Percentiles rank a stretch among this genome's conserved stretches.
These are phyloP conservation scores for Postia placenta DNA, from an alignment of 768 basidiomycete genomes.

Conservation along the genomic window DNA sequence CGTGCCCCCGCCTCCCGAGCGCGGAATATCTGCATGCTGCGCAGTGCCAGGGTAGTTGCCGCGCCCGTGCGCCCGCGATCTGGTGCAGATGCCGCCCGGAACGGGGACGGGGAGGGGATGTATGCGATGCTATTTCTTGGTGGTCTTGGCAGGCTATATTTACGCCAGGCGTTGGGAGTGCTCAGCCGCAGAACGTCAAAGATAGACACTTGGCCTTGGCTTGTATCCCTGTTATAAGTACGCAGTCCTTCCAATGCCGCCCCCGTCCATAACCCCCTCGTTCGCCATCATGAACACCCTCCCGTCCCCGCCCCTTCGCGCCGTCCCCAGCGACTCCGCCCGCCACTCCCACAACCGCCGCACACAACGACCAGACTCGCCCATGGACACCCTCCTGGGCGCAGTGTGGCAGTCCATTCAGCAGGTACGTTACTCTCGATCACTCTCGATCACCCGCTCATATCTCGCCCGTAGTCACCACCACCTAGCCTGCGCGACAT, in stretches of 20 bases:
- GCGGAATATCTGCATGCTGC: not conserved
- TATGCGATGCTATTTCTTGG: constrained; percentile 17
- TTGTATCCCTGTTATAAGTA: constrained; percentile 2
- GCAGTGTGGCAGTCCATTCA: constrained; percentile 42
- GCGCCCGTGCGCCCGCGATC: too few relatives aligned
- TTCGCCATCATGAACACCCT: constrained; percentile 21
- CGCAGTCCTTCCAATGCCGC: constrained; percentile 12
- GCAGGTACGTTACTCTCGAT: constrained; percentile 29
- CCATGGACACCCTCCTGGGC: constrained; percentile 29
- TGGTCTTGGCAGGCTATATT: constrained; percentile 38
- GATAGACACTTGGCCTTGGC: constrained; percentile 43
- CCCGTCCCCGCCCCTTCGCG: constrained; percentile 19
- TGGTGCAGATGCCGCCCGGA: not conserved
- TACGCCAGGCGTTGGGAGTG: constrained; percentile 20
- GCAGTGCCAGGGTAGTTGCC: too few relatives aligned
- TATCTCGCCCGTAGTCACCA: constrained; percentile 44
- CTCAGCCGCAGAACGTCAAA: constrained; percentile 29
- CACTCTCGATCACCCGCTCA: constrained; percentile 3
- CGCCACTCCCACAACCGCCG: constrained; percentile 4
- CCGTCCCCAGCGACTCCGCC: constrained; percentile 12
- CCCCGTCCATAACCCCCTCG: constrained; percentile 13
- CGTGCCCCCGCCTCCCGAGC: not conserved
- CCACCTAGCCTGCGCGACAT: constrained; percentile 84
- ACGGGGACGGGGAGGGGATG: not conserved
- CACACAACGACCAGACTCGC: constrained; percentile 11